Conservation (phyloP, 78 protist genomes). For the Bigelowiella natans region DNA sequence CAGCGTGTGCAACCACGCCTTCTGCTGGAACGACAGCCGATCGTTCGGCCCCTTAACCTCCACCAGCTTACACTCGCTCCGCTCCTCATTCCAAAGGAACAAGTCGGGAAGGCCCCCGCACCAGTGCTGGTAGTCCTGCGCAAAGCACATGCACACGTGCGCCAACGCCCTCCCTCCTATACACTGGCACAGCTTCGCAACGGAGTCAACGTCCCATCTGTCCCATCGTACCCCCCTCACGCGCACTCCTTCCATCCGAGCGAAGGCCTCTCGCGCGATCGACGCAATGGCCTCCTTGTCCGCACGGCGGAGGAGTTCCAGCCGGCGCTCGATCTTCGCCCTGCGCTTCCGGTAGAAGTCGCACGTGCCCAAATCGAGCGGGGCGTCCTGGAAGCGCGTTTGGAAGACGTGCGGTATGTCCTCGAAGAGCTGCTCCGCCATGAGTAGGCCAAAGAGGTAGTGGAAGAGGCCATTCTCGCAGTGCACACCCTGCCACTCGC, state of each 20-base stretch:
- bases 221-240: not conserved
- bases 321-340: not conserved
- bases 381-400: not conserved
- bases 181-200: not conserved
- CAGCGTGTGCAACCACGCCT: not conserved
- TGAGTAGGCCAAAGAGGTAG: not conserved
- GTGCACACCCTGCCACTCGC: not conserved
- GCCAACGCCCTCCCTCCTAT: not conserved
- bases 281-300: no score
- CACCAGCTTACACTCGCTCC: not conserved
- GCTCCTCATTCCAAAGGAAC: not conserved
- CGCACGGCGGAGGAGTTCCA: not conserved
- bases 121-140: not conserved
- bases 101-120: not conserved
- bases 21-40: not conserved
- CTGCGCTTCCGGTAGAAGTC: not conserved
- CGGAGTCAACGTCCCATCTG: not conserved
- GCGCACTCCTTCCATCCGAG: not conserved
- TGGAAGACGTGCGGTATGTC: not conserved
- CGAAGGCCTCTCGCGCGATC: no score
- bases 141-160: not conserved
- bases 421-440: not conserved
- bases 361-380: not conserved
- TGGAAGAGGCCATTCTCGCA: not conserved
- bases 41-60: slow-evolving; percentile 5